Base-by-base conservation (phyloP, 345 rosid species). In the Eucalyptus dawsonii region DNA sequence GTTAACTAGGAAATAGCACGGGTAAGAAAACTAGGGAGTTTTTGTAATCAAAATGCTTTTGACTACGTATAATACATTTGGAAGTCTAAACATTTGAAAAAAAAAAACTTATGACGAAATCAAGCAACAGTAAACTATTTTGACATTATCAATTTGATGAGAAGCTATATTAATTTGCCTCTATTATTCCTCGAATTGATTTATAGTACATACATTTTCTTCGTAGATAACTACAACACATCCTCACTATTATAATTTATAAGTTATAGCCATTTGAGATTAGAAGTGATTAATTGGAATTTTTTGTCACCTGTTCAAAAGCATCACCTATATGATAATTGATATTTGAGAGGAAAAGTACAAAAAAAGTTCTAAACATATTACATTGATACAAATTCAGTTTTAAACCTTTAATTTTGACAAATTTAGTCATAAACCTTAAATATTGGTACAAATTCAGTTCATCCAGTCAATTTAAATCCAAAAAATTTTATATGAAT, bases 381-480 rank as follows among this genome's bases (percentile, higher is more conserved):
- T 50, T 15, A 50, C 3, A 50, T 50, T 50, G 7, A 0, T 50
- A 15, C 19, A 1, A 50, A 50, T 50, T 2, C 1, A 50, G 3
- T 50, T 0, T 50, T 50, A 50, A 50, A 50, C 19, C 3, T 15
- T 50, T 50, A 0, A 50, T 50, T 50, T 50, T 50, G 19, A 15
- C 1, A 1, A 50, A 50, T 50, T 50, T 50, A 50, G 2, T 50
- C 53, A 50, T 50, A 50, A 50, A 50, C 53, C 19, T 50, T 50
- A 50, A 2, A 50, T 50, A 50, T 15, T 2, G 19, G 1, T 6
- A 50, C 2, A 0, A 50, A 50, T 50, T 50, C 8, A 50, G 0
- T 50, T 50, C 19, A 50, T 50, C 0, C 7, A 15, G 7, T 50
- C 53, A 50, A 50, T 50, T 50, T 50, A 6, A 14, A 50, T 50